phyloP scores from a whole-genome alignment of 768 basidiomycete species.

The Tulasnella sp. region DNA sequence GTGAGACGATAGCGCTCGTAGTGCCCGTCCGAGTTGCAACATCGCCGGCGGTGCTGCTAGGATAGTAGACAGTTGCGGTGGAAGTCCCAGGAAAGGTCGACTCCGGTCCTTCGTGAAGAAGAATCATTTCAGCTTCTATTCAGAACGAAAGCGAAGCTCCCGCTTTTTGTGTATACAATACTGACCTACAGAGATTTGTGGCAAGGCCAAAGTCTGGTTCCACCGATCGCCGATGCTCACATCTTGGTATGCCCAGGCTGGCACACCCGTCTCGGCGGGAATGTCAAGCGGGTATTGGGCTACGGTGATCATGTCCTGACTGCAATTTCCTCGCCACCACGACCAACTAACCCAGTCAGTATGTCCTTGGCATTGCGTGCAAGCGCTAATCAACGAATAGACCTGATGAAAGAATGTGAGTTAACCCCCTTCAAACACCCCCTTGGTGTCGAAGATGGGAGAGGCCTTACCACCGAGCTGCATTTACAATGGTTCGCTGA shows the following conservation, averaged over 20 bases:
- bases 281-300: conserved; percentile 48
- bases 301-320: conserved; percentile 20
- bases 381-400: conserved; percentile 61
- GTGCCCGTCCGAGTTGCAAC: neutral
- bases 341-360: conserved; percentile 44
- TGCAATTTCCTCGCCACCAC: conserved; percentile 42
- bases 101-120: too few relatives aligned
- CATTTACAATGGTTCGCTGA: conserved; percentile 51
- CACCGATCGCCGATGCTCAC: conserved; percentile 43
- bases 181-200: neutral
- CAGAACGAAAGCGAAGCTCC: neutral
- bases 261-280: too few relatives aligned
- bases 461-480: conserved; percentile 50
- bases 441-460: neutral
- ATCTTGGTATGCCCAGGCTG: conserved; percentile 46
- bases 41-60: neutral
- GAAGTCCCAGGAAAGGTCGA: conserved; percentile 7
- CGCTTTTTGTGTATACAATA: neutral
- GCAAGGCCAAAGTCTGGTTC: neutral
- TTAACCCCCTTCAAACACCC: neutral
- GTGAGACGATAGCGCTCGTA: neutral
- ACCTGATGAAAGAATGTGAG: conserved; percentile 32
- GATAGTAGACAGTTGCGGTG: conserved; percentile 15
- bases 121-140: too few relatives aligned
- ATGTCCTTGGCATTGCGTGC: conserved; percentile 57